Percentiles rank a stretch among this genome's conserved stretches.
These are phyloP conservation scores for Fusarium coicis DNA, from an alignment of 2,329 filamentous ascomycete species.

Conservation along the genomic window DNA sequence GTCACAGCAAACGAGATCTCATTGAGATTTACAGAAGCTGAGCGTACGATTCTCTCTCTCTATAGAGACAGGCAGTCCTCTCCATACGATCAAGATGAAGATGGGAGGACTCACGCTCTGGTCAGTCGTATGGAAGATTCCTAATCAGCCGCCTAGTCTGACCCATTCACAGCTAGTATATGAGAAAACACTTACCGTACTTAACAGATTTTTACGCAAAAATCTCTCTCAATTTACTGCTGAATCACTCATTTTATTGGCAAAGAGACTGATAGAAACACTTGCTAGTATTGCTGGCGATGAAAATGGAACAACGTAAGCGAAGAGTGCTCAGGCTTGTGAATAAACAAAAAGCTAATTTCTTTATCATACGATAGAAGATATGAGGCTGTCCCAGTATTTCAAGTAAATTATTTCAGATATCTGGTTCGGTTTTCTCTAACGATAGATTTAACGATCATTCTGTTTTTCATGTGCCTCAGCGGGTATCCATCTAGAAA, in stretches of 20 bases:
- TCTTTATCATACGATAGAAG: background rate
- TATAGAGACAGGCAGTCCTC: background rate
- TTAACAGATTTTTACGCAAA: no score
- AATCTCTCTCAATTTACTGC: rapidly evolving
- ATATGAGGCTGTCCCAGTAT: no score
- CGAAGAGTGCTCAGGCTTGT: rapidly evolving
- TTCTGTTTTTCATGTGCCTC: no score
- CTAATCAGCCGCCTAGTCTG: background rate
- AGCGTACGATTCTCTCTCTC: background rate
- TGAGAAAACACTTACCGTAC: rapidly evolving
- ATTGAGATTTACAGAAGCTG: rapidly evolving
- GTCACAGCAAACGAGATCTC: rapidly evolving
- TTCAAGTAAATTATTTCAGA: no score
- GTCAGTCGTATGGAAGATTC: background rate
- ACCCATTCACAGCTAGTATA: background rate
- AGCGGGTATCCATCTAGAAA: no score
- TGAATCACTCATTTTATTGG: rapidly evolving
- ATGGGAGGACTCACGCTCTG: background rate
- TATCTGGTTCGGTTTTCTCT: no score
- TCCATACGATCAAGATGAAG: rapidly evolving
- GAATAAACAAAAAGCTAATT: background rate
- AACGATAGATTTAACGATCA: no score
- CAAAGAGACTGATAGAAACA: rapidly evolving
- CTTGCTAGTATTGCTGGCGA: background rate
- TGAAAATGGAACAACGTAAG: background rate